Conservation (phyloP, 441 rosid genomes). For the Adansonia rubrostipa region DNA sequence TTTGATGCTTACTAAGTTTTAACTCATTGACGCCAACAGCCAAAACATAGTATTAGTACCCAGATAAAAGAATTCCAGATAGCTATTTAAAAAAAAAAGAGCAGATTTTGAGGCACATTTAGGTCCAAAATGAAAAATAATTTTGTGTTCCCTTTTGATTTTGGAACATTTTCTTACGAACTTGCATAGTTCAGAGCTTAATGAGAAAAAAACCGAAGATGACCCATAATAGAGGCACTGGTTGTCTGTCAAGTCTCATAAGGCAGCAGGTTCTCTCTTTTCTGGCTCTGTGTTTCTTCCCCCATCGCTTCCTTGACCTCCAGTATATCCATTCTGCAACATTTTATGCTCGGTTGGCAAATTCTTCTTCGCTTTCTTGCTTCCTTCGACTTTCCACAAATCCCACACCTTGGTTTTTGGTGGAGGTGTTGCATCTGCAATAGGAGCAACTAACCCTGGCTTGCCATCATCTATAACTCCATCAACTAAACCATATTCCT, state of each 20-base stretch:
- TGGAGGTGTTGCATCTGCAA: slow-evolving; percentile 64
- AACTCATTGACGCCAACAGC: not conserved
- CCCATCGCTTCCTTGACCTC: slow-evolving; percentile 37
- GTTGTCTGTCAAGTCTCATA: not conserved
- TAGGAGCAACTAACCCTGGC: slow-evolving; percentile 82
- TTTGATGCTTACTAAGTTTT: not conserved
- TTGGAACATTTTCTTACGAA: not conserved
- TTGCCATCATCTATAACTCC: slow-evolving; percentile 83
- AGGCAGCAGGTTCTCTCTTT: slow-evolving; percentile 27
- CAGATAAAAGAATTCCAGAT: not conserved
- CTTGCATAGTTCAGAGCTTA: slow-evolving; percentile 2
- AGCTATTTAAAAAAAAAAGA: not conserved
- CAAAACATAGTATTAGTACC: too few species aligned
- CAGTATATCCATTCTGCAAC: slow-evolving; percentile 42
- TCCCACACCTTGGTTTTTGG: slow-evolving; percentile 76
- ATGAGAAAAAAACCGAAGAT: not conserved
- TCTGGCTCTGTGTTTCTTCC: slow-evolving; percentile 36
- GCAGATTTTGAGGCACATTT: not conserved
- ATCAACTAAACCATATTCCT: slow-evolving; percentile 82
- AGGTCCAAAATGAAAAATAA: not conserved
- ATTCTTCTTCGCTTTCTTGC: slow-evolving; percentile 55
- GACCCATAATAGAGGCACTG: not conserved
- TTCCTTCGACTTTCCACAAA: slow-evolving; percentile 71
- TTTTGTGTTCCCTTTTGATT: not conserved
- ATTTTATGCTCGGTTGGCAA: slow-evolving; percentile 63